Conservation (phyloP, 1,284 basidiomycete species). For the Ustilago esculenta region DNA sequence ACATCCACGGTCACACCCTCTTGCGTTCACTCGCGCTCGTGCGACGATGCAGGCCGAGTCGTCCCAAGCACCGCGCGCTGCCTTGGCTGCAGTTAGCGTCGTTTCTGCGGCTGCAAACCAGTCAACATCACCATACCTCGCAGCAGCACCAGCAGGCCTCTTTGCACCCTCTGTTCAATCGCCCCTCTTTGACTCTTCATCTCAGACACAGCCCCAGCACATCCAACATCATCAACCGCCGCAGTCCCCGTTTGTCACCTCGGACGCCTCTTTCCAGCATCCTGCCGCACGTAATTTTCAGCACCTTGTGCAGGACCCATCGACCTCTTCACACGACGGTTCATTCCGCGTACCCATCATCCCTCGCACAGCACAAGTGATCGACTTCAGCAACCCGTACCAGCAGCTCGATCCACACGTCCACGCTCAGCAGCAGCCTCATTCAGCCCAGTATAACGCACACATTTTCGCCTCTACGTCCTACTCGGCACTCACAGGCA, state of each 20-base stretch:
- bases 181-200: slow-evolving; percentile 15
- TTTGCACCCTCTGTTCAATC: slow-evolving; percentile 20
- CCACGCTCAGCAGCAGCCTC: slow-evolving; percentile 18
- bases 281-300: slow-evolving; percentile 16
- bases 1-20: neutral
- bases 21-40: neutral
- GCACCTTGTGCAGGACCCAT: slow-evolving; percentile 13
- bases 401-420: slow-evolving; percentile 26
- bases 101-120: slow-evolving; percentile 6
- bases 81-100: slow-evolving; percentile 6
- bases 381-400: slow-evolving; percentile 35
- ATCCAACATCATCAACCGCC: slow-evolving; percentile 21
- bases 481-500: slow-evolving; percentile 22
- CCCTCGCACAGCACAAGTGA: slow-evolving; percentile 16
- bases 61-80: slow-evolving; percentile 17
- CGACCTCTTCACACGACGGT: slow-evolving; percentile 16
- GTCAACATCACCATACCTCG: slow-evolving; percentile 31
- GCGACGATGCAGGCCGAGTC: slow-evolving; percentile 33
- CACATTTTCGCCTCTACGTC: slow-evolving; percentile 34
- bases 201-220: slow-evolving; percentile 23
- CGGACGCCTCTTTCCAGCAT: slow-evolving; percentile 26
- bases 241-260: slow-evolving; percentile 9
- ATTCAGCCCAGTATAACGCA: slow-evolving; percentile 12
- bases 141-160: slow-evolving; percentile 27
- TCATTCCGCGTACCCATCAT: slow-evolving; percentile 26